phyloP scores from a whole-genome alignment of 2,329 filamentous ascomycete species.

The Cladobotryum protrusum region DNA sequence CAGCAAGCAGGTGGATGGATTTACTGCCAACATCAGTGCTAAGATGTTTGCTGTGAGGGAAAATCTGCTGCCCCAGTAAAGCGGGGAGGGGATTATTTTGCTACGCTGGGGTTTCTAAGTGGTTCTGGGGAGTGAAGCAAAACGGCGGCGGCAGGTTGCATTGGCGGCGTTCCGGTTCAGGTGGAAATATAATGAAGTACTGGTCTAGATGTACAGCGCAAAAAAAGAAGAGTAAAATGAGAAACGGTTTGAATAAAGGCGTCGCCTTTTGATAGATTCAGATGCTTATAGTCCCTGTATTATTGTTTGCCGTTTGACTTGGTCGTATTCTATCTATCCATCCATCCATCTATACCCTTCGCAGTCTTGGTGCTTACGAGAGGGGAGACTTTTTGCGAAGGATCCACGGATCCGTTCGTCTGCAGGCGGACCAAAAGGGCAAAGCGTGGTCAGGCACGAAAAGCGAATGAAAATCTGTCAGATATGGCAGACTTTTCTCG shows the following conservation, averaged over 20 bases:
- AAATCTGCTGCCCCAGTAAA: conserved; percentile 54
- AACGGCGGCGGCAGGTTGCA: conserved; percentile 31
- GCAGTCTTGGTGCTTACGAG: too few relatives aligned
- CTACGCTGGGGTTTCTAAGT: conserved; percentile 1
- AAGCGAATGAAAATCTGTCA: neutral
- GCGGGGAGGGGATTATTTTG: conserved; percentile 1
- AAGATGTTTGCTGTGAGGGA: conserved; percentile 98
- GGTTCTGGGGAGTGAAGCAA: conserved; percentile 10
- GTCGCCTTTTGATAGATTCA: too few relatives aligned
- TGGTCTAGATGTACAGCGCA: conserved; percentile 29
- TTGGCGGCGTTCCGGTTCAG: conserved; percentile 37
- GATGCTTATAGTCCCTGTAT: too few relatives aligned
- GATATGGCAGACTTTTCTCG: conserved; percentile 1
- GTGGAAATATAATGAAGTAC: conserved; percentile 32
- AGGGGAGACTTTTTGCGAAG: too few relatives aligned
- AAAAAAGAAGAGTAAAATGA: conserved; percentile 21
- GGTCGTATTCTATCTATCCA: too few relatives aligned
- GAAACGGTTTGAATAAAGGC: conserved; percentile 5
- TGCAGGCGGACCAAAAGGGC: neutral
- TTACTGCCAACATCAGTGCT: conserved; percentile 81
- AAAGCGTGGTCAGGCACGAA: neutral
- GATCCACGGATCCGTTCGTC: neutral
- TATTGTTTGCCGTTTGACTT: too few relatives aligned
- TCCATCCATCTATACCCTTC: too few relatives aligned
- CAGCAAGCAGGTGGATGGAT: conserved; percentile 92